Conservation (phyloP, 2,329 filamentous ascomycete genomes). For the Mycogone perniciosa region DNA sequence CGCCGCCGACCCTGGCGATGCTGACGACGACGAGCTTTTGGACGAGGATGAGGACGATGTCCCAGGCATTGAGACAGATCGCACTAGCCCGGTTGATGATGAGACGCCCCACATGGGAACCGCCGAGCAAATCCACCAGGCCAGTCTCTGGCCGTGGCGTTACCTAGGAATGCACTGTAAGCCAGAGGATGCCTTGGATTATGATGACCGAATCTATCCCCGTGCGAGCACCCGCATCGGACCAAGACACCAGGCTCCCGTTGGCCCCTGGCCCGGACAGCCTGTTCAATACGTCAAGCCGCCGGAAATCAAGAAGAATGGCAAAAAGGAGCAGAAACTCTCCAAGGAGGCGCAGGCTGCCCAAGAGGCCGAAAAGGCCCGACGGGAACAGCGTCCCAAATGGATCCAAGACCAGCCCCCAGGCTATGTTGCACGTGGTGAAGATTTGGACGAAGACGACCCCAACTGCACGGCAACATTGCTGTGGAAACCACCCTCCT, state of each 20-base stretch:
- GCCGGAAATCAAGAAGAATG: conserved; percentile 74
- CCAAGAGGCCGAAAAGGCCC: conserved; percentile 73
- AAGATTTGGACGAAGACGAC: conserved; percentile 67
- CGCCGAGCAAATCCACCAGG: conserved; percentile 82
- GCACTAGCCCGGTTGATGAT: conserved; percentile 58
- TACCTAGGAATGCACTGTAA: conserved; percentile 95
- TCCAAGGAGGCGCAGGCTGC: conserved; percentile 75
- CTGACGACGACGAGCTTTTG: conserved; percentile 56
- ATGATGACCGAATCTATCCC: conserved; percentile 95
- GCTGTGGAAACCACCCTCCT: conserved; percentile 69
- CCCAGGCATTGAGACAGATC: conserved; percentile 49
- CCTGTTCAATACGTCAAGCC: conserved; percentile 89
- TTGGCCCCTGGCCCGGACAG: conserved; percentile 76
- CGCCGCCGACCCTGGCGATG: conserved; percentile 59
- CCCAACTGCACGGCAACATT: conserved; percentile 67
- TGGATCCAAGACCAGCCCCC: conserved; percentile 89
- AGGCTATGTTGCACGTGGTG: conserved; percentile 79
- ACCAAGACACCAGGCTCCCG: conserved; percentile 82
- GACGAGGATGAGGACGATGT: conserved; percentile 68
- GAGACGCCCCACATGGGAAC: conserved; percentile 56
- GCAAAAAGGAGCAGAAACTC: conserved; percentile 70
- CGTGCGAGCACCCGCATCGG: conserved; percentile 89
- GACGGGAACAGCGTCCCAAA: conserved; percentile 76
- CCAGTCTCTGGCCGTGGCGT: conserved; percentile 91
- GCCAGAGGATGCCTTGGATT: conserved; percentile 90